Base-by-base conservation (phyloP, 768 basidiomycete genomes). In the Rhizopogon vulgaris region DNA sequence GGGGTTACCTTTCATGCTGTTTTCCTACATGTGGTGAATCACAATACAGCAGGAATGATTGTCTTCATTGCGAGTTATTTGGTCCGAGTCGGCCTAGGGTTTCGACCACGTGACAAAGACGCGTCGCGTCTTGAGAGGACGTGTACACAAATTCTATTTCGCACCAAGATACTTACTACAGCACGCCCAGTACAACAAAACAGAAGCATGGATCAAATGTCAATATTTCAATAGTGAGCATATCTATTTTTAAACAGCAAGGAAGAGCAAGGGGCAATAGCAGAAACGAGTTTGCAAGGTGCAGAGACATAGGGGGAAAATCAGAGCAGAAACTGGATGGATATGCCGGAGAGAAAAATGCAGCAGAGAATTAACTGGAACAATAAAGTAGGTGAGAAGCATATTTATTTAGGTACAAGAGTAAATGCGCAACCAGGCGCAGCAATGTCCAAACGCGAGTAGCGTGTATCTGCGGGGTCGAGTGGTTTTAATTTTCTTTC, bases 401-500 rank as follows among this genome's bases (percentile, higher is more conserved):
- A 22, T 34, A 45, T 45, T 32, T 18, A 45, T 45, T 27, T 6
- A 28, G 6, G 12, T 14, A 45, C 11, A n/a, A 32, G 43, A 15
- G 30, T 14, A 15, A 24, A 8, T 34, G 32, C 32, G 45, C 45
- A 24, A 34, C 45, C 45, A 46, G 45, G 45, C 45, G 32, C 45
- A 34, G 14, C 14, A 11, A 39, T 5, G 45, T 46, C 45, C 45
- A 34, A 46, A 34, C 8, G 18, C 11, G 0, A 22, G 45, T 5
- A 0, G 32, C 32, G 14, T 17, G 18, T 3, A 45, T 45, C 12
- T 10, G 28, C 10, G 10, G 6, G 22, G 22, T 22, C 22, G 3
- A 34, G 32, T 7, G 32, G 14, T 14, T 49, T 52, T 38, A 67
- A 40, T 38, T 49, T 42, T 68, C 63, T 28, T 48, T 49, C 60